Evolutionary conservation across 495 filamentous ascomycete species (phyloP), one percentile per base, ranked within the genome.

Genomic region (Lasiosphaeria hispida): DNA sequence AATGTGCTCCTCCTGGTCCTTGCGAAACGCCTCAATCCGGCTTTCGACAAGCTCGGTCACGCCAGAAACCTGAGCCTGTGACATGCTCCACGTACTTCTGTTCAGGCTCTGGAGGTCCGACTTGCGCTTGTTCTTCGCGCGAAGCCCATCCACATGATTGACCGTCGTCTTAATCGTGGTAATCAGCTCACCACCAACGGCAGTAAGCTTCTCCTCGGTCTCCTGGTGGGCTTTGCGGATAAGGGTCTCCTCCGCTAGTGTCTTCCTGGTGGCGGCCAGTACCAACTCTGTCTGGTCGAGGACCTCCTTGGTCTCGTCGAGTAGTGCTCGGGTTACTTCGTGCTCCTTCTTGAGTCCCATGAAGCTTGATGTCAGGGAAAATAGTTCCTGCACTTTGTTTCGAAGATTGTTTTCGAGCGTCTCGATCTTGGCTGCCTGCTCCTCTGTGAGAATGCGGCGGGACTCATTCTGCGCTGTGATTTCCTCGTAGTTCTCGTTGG

Each of bases 381-480:
- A 91, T 7, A 97, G 80, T 67, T 98, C 91, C 63, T 97, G 90
- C 1, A 91, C 86, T 62, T 96, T 96, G 71, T 96, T 91, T 14
- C 89, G 83, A 14, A 97, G 79, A 58, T 90, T 95, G 19, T 81
- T 81, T 64, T 97, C 94, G 77, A 97, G 89, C 0, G 91, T 88
- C 63, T 95, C 93, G 47, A 97, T 95, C 70, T 89, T 92, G 60
- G 92, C 90, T 15, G 83, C 81, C 66, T 97, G 92, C 70, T 98
- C 94, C 62, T 96, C 94, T 61, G 86, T 90, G 15, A 96, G 80
- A 55, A 97, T 96, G 23, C 90, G 76, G n/a, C 92, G 85, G 3
- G 91, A 96, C 72, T 97, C 94, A 68, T 88, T 96, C 66, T 95
- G 87, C 48, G 86, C 89, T 0, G 85, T 90, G 69, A 98, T 85